Evolutionary conservation across 345 rosid species (phyloP).

Genomic region (Pistacia vera): DNA sequence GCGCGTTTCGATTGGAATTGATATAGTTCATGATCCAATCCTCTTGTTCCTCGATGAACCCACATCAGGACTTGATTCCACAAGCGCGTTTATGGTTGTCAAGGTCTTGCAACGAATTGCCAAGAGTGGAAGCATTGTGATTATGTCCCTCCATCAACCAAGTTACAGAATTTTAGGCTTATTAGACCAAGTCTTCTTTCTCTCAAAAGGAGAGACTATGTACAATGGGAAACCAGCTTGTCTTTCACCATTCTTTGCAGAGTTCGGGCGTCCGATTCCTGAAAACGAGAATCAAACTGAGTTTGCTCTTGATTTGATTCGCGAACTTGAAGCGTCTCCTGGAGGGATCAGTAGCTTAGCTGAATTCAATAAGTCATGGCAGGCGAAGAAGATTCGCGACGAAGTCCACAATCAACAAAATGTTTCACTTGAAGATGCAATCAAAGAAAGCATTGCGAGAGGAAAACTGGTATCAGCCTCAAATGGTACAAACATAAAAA

Average conservation of each 20-base stretch:
- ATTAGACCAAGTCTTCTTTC: constrained; percentile 33
- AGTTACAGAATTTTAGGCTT: constrained; percentile 35
- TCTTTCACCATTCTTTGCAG: constrained; percentile 25
- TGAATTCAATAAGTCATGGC: constrained; percentile 6
- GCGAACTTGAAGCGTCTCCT: constrained; percentile 23
- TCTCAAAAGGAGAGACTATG: constrained; percentile 32
- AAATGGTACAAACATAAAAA: neutral
- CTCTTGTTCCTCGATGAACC: constrained; percentile 39
- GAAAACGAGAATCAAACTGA: constrained; percentile 28
- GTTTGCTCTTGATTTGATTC: constrained; percentile 40
- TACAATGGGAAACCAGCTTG: constrained; percentile 23
- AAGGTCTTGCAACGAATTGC: constrained; percentile 40
- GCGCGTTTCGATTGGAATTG: constrained; percentile 40
- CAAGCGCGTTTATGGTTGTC: constrained; percentile 41
- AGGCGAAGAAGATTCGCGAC: neutral
- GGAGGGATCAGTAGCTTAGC: constrained; percentile 9
- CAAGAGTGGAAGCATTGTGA: constrained; percentile 42
- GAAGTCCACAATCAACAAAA: neutral
- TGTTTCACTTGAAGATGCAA: constrained; percentile 9
- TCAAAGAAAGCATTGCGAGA: constrained; percentile 12
- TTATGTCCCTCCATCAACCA: constrained; percentile 42
- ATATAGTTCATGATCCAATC: constrained; percentile 34
- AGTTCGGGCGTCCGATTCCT: constrained; percentile 36
- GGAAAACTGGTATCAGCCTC: constrained; percentile 16
- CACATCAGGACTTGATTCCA: constrained; percentile 45